A percentile compares a stretch with the other conserved stretches of the same genome.
Evolutionary conservation across 495 filamentous ascomycete species (phyloP).

Genomic region (Daldinia decipiens): DNA sequence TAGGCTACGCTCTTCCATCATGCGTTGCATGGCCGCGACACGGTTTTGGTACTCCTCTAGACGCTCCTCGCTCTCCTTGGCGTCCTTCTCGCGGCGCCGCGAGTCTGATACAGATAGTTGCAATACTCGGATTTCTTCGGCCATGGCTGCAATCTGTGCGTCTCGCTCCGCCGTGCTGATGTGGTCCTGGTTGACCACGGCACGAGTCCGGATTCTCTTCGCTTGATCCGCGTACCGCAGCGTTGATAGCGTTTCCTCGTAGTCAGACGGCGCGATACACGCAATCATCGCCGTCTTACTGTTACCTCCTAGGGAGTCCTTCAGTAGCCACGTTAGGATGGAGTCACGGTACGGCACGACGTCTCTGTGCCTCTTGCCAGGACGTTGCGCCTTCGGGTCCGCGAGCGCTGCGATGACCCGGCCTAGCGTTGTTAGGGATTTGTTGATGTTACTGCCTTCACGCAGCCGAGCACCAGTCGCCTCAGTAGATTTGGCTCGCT

Average conservation of each 20-base stretch:
- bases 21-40: constrained; percentile 84
- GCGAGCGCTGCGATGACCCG: constrained; percentile 97
- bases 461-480: constrained; percentile 89
- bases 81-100: constrained; percentile 56
- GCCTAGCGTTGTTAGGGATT: constrained; percentile 94
- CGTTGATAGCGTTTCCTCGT: constrained; percentile 96
- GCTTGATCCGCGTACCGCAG: constrained; percentile 98
- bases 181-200: constrained; percentile 93
- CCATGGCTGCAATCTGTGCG: constrained; percentile 92
- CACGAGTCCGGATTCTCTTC: constrained; percentile 95
- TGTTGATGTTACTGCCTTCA: constrained; percentile 98
- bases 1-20: constrained; percentile 91
- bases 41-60: constrained; percentile 92
- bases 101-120: constrained; percentile 77
- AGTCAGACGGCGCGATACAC: constrained; percentile 93
- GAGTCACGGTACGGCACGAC: constrained; percentile 95
- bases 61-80: constrained; percentile 69
- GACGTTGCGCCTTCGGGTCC: constrained; percentile 72
- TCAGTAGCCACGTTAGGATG: constrained; percentile 96
- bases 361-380: constrained; percentile 59
- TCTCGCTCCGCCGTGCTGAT: constrained; percentile 89
- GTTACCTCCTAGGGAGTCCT: constrained; percentile 94
- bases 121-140: constrained; percentile 85
- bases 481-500: constrained; percentile 94
- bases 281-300: constrained; percentile 99